Percentiles rank a stretch among this genome's conserved stretches.
These are phyloP conservation scores for Penicillium goetzii DNA, from an alignment of 495 filamentous ascomycete genomes.

Conservation along the genomic window DNA sequence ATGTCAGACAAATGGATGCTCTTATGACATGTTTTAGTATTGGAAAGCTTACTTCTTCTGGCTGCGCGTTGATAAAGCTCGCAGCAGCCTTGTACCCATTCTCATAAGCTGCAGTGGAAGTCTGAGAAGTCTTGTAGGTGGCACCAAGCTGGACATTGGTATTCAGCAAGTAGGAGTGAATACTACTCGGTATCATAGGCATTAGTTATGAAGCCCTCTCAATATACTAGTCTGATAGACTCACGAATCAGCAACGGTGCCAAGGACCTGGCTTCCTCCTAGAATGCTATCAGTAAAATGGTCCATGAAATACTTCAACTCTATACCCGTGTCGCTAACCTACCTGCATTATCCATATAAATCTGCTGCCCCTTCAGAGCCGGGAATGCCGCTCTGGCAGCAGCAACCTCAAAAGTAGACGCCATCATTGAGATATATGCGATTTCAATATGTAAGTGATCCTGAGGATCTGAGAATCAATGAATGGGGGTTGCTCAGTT, in stretches of 20 bases:
- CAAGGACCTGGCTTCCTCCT: slow-evolving; percentile 71
- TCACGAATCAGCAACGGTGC: slow-evolving; percentile 66
- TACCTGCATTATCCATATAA: slow-evolving; percentile 70
- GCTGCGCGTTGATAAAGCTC: slow-evolving; percentile 65
- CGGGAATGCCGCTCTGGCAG: slow-evolving; percentile 65
- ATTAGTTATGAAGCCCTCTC: background rate
- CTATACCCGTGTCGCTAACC: background rate
- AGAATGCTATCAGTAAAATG: background rate
- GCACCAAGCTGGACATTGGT: slow-evolving; percentile 77
- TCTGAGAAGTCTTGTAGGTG: slow-evolving; percentile 58
- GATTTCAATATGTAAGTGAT: background rate
- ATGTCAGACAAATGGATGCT: slow-evolving; percentile 11
- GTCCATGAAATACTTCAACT: background rate
- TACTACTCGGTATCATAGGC: slow-evolving; percentile 41
- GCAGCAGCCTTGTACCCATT: slow-evolving; percentile 64
- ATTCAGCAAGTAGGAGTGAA: slow-evolving; percentile 63
- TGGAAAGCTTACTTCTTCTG: slow-evolving; percentile 57
- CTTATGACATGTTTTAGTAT: slow-evolving; percentile 9
- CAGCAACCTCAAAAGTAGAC: slow-evolving; percentile 52
- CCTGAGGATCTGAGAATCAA: background rate
- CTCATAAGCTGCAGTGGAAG: slow-evolving; percentile 57
- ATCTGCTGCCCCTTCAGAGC: slow-evolving; percentile 66
- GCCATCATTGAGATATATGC: slow-evolving; percentile 19
- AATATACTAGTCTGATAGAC: slow-evolving; percentile 17
- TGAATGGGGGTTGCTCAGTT: background rate